Base-by-base conservation (phyloP, 2,329 filamentous ascomycete species). In the Fusarium clavum region DNA sequence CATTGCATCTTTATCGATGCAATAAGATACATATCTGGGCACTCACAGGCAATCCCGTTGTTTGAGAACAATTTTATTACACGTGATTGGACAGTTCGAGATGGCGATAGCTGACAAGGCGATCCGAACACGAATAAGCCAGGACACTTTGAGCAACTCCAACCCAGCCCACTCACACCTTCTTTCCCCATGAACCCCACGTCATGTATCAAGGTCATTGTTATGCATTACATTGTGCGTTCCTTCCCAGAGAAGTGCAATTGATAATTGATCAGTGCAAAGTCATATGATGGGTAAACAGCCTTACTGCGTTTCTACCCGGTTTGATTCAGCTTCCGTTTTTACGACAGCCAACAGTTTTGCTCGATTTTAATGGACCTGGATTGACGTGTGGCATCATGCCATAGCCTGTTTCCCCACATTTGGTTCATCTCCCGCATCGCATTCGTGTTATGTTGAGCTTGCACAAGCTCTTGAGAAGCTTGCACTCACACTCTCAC, bases 121-220 rank as follows among this genome's bases (percentile, higher is more conserved):
- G 8, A 55, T 29, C 58, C 73, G 73, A 75, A 75, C 73, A 74
- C 73, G 65, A 74, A 73, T 71, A 73, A 69, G 55, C 51, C 45
- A 5, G 3, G 8, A 16, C 22, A 20, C 49, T 47, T 38, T 25
- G 29, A 24, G 40, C 41, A 55, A 40, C 48, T 27, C 22, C 44
- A 53, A 40, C 44, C 13, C 22, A 40, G 41, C 24, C 48, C 48
- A 53, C 24, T 25, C 60, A 67, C 67, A 67, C 48, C 43, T 52
- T 70, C 43, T 51, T 49, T 46, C 18, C 24, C 13, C 24, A 20
- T 49, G 55, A 69, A 64, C 49, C 43, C 49, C 24, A 71, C 60
- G 60, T 69, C 67, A 70, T 27, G 41, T 58, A 38, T 46, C 25
- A 55, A 57, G 46, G 24, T 45, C 52, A 46, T 44, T 34, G 29